These are phyloP conservation scores for Neonectria punicea DNA, from an alignment of 2,329 filamentous ascomycete species.

Conservation along the genomic window DNA sequence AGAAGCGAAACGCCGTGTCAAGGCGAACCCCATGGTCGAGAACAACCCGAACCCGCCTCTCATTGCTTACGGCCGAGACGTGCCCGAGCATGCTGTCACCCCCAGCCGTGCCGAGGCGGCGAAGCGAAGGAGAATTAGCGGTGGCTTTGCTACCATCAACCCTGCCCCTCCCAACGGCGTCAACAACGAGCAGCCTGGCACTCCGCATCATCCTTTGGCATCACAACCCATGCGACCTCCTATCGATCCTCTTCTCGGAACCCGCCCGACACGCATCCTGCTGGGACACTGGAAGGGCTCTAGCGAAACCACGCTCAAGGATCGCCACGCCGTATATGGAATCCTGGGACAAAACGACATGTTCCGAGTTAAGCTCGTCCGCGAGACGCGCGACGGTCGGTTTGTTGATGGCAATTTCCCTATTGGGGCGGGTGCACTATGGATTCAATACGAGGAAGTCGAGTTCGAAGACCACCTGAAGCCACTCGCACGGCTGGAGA, in stretches of 20 bases:
- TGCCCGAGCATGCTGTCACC: conserved; percentile 56
- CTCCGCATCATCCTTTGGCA: conserved; percentile 36
- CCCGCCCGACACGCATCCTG: conserved; percentile 66
- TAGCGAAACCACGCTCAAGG: conserved; percentile 54
- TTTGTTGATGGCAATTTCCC: conserved; percentile 70
- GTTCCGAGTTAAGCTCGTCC: conserved; percentile 71
- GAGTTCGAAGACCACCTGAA: conserved; percentile 66
- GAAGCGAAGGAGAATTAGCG: conserved; percentile 62
- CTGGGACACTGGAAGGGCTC: conserved; percentile 70
- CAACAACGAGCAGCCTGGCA: conserved; percentile 34
- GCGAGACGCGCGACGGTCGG: conserved; percentile 69
- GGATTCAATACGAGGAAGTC: conserved; percentile 72
- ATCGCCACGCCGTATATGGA: conserved; percentile 72
- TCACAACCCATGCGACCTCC: conserved; percentile 34
- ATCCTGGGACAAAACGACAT: conserved; percentile 72
- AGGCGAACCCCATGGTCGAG: conserved; percentile 56
- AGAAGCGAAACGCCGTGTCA: conserved; percentile 58
- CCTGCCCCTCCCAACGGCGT: conserved; percentile 41
- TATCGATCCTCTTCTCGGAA: conserved; percentile 59
- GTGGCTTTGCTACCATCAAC: conserved; percentile 48
- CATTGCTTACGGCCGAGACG: conserved; percentile 62
- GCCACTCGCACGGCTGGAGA: conserved; percentile 62
- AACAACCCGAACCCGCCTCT: conserved; percentile 53
- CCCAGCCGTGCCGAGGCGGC: conserved; percentile 48
- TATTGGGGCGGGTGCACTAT: conserved; percentile 67